Evolutionary conservation across 164 flowering plant genomes (phyloP), one percentile per base, ranked within the genome.

Genomic region (Sedum album): DNA sequence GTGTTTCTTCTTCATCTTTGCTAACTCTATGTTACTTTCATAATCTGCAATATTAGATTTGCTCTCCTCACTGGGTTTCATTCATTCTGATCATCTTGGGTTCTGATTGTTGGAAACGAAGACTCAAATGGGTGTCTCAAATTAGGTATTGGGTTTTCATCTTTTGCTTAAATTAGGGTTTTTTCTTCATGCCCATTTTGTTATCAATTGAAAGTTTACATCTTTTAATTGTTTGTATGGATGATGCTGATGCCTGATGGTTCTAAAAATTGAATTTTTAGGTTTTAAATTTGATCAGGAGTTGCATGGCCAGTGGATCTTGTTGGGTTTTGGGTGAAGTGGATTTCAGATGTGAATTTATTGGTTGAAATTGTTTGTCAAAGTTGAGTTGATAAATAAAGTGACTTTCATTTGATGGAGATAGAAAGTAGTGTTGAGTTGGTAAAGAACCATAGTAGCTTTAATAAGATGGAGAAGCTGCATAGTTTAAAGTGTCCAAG

Each of bases 401-500:
- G 60, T 55, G 11, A 31, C 60, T 55, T 55, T 55, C 8, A 1
- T 57, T 11, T 13, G 62, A 57, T 57, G 33, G 62, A 57, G 62
- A 57, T 26, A 26, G 33, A 57, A 26, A 57, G 6, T 57, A 33
- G 33, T 18, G 33, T 11, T 30, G 13, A 26, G 62, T 13, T 57
- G 62, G 5, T 28, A 33, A 33, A 55, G 60, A 55, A 25, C 6
- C 60, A 21, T 25, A 26, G 26, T 60, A 60, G 31, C 20, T 60
- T 60, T 5, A 61, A 30, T 9, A 31, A 20, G 2, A 64, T 64
- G 66, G 66, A 65, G 48, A 65, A 65, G 30, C 67, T 15, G 15
- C 28, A 11, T 25, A 36, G 67, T 65, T 65, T 36, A 10, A 65
- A 65, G 46, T 38, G 26, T 33, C 38, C 36, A 31, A 60, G 23